Evolutionary conservation across 2,329 filamentous ascomycete genomes (phyloP).

Genomic region (Aspergillus jensenii): DNA sequence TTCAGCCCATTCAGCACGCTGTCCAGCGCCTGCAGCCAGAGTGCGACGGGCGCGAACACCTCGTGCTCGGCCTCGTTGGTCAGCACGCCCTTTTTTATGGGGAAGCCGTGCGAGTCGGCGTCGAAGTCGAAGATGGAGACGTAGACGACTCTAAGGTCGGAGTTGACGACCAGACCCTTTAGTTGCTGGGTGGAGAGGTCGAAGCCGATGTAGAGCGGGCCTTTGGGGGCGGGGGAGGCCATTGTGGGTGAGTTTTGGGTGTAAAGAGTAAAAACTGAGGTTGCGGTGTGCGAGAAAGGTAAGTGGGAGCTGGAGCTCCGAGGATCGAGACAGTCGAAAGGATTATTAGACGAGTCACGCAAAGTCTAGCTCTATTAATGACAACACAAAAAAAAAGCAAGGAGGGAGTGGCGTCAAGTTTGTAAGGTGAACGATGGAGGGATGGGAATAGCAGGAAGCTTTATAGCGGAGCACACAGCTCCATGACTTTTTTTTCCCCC

Average conservation of each 20-base stretch:
- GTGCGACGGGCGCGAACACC: slow-evolving; percentile 86
- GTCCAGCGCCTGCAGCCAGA: slow-evolving; percentile 94
- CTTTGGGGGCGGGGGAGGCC: slow-evolving; percentile 39
- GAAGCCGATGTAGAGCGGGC: slow-evolving; percentile 82
- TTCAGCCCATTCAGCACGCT: slow-evolving; percentile 74
- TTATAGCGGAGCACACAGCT: neutral
- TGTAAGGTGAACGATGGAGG: neutral
- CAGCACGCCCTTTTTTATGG: slow-evolving; percentile 82
- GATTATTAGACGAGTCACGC: neutral
- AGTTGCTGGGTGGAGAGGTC: slow-evolving; percentile 96
- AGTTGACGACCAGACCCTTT: slow-evolving; percentile 86
- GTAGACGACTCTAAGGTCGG: slow-evolving; percentile 74
- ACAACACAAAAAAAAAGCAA: neutral
- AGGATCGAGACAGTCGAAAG: neutral
- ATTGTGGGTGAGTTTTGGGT: slow-evolving; percentile 9
- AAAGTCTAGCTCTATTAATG: neutral
- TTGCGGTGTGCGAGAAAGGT: neutral
- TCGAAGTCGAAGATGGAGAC: slow-evolving; percentile 96
- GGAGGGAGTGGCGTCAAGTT: neutral
- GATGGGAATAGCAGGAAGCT: neutral
- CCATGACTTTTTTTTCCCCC: neutral
- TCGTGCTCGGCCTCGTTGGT: slow-evolving; percentile 79
- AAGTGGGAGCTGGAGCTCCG: neutral
- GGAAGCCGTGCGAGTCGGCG: slow-evolving; percentile 74
- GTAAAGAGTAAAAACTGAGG: neutral